These are phyloP conservation scores for Castanea crenata DNA, from an alignment of 306 rosid genomes.

Conservation along the genomic window DNA sequence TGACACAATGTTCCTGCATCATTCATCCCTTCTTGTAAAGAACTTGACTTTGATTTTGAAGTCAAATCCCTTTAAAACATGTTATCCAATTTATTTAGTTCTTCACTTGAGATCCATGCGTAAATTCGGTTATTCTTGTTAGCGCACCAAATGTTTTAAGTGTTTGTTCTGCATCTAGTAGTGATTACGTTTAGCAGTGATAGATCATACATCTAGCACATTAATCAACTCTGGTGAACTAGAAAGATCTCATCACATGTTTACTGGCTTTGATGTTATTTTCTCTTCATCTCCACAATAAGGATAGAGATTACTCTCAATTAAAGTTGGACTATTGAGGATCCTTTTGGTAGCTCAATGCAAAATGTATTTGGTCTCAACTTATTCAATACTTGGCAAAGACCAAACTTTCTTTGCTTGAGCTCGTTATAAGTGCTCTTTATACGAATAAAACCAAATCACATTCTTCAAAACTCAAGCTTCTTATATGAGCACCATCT, in stretches of 20 bases:
- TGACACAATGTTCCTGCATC: background rate
- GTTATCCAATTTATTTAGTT: background rate
- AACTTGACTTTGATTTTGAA: background rate
- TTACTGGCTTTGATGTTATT: background rate
- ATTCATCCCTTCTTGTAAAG: background rate
- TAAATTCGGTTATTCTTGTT: background rate
- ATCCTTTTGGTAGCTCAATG: background rate
- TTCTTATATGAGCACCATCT: background rate
- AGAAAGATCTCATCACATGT: background rate
- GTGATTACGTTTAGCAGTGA: background rate
- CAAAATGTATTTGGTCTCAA: background rate
- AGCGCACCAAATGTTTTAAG: background rate
- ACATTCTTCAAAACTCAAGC: background rate
- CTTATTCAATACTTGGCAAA: background rate
- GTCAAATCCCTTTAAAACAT: background rate
- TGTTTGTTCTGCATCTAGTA: background rate
- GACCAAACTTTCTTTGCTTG: background rate
- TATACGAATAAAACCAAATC: background rate
- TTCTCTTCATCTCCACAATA: background rate
- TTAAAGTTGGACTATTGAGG: background rate
- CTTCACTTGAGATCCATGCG: background rate
- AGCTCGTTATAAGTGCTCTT: background rate
- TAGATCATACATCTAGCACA: background rate
- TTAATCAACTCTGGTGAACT: background rate
- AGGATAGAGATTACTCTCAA: background rate